phyloP scores from a whole-genome alignment of 2,329 filamentous ascomycete species.

The Colletotrichum truncatum region DNA sequence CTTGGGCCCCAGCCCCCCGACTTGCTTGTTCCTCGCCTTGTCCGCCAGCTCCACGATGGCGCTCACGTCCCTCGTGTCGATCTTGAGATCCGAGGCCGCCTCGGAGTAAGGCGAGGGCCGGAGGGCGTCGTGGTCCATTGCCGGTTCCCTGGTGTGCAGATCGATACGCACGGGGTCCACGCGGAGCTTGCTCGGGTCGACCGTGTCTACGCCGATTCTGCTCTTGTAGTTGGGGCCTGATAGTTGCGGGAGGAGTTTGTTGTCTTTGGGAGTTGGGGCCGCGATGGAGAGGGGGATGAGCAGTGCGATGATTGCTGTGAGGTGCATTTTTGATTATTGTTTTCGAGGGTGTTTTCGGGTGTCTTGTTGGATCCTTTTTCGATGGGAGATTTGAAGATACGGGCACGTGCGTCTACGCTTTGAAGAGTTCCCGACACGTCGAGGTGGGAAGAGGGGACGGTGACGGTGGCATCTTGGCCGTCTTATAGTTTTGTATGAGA shows the following conservation, averaged over 20 bases:
- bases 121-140: not conserved
- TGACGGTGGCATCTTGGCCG: too few species aligned
- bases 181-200: slow-evolving; percentile 16
- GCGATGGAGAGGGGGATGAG: not conserved
- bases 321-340: not conserved
- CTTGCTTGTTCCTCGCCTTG: too few species aligned
- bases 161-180: slow-evolving; percentile 16
- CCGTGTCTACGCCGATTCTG: slow-evolving; percentile 20
- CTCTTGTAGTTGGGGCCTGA: not conserved
- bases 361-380: not conserved
- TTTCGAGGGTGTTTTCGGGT: too few species aligned
- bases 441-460: not conserved
- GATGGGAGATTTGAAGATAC: not conserved
- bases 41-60: not conserved
- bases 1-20: not conserved
- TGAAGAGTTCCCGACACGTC: too few species aligned
- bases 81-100: not conserved
- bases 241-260: not conserved
- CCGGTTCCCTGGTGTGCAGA: not conserved
- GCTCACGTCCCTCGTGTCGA: not conserved
- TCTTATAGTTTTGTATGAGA: not conserved
- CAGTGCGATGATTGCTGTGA: not conserved
- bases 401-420: too few species aligned
- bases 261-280: slow-evolving; percentile 11
- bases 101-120: not conserved